These are phyloP conservation scores for Chaetomiaceae sp. DNA, from an alignment of 2,329 filamentous ascomycete species.

Conservation along the genomic window DNA sequence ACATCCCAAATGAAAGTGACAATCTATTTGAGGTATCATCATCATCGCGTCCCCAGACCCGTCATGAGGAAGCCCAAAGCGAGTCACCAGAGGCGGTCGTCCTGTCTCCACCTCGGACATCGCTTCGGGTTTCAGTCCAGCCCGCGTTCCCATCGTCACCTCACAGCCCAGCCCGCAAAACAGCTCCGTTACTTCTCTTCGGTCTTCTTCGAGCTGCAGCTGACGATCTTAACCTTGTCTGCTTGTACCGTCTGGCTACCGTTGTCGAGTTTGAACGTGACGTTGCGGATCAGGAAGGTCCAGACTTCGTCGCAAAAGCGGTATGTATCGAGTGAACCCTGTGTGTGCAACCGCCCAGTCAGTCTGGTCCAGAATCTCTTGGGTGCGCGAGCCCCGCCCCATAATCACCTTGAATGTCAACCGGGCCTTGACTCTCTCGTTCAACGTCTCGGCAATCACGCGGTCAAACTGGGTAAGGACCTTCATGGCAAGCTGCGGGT, in stretches of 20 bases:
- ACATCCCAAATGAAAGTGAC: not conserved
- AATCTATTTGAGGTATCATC: not conserved
- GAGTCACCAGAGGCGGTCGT: not conserved
- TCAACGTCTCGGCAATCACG: conserved; percentile 83
- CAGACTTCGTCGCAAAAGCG: conserved; percentile 99
- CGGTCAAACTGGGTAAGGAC: conserved; percentile 94
- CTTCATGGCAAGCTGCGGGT: conserved; percentile 98
- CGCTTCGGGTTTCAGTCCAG: not conserved
- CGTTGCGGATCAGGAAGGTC: conserved; percentile 98
- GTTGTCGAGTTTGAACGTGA: conserved; percentile 96
- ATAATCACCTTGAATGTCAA: conserved; percentile 89
- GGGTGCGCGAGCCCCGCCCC: not conserved
- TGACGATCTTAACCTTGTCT: conserved; percentile 97
- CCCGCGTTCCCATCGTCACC: too few species aligned
- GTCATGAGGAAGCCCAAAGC: not conserved
- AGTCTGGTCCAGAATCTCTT: not conserved
- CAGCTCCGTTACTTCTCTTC: conserved; percentile 34
- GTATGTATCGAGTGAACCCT: conserved; percentile 94
- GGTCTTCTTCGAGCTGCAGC: conserved; percentile 78
- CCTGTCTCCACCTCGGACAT: not conserved
- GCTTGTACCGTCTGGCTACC: conserved; percentile 67
- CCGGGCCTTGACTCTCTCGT: conserved; percentile 86
- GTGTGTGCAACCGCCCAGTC: not conserved
- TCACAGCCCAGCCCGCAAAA: too few species aligned
- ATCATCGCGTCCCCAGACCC: not conserved